Percentiles rank a stretch among this genome's conserved stretches.
phyloP scores from a whole-genome alignment of 2,329 filamentous ascomycete genomes.

The Pseudogymnoascus sp. region DNA sequence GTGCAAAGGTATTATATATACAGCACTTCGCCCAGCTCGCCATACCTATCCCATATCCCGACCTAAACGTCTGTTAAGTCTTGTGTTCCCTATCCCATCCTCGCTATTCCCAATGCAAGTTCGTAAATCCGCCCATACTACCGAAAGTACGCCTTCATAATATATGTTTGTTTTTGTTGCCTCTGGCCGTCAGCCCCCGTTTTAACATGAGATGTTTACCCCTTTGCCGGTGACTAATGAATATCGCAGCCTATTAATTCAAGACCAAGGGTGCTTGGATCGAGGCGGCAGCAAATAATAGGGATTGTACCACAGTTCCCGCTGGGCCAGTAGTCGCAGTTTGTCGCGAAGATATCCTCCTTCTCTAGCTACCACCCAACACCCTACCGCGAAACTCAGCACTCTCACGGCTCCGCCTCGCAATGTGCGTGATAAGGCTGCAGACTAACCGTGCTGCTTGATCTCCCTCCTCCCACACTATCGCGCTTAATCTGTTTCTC shows the following conservation, averaged over 20 bases:
- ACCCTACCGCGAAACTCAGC: neutral
- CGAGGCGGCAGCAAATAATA: neutral
- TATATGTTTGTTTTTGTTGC: neutral
- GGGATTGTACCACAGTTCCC: neutral
- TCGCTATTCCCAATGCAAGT: neutral
- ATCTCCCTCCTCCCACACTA: neutral
- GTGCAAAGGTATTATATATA: neutral
- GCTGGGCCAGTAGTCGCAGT: neutral
- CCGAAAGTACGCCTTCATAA: neutral
- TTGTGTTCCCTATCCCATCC: neutral
- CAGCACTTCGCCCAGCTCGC: neutral
- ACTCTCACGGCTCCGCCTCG: neutral
- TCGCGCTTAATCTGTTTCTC: neutral
- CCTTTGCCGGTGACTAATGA: neutral
- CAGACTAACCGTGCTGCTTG: neutral
- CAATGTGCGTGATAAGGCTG: neutral
- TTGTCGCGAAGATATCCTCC: neutral
- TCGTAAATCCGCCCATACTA: neutral
- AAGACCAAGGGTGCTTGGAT: neutral
- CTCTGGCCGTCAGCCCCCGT: neutral
- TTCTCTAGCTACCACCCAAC: neutral
- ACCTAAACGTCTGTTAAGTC: neutral
- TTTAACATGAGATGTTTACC: neutral
- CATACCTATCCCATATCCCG: neutral
- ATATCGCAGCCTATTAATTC: neutral